Conservation (phyloP, 495 filamentous ascomycete species). For the Neurospora sp. region DNA sequence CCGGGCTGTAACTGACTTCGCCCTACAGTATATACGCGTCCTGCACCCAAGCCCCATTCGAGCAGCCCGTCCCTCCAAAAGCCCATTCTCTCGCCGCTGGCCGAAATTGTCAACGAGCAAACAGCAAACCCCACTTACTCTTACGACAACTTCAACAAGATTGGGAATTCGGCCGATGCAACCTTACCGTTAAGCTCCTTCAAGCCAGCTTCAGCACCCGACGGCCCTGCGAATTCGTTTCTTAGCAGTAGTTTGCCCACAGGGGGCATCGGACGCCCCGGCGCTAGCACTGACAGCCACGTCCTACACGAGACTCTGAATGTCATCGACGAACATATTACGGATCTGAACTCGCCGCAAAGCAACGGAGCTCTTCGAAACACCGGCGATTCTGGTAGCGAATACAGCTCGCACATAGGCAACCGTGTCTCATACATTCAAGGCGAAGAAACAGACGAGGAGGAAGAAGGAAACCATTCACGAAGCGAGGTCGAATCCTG, state of each 20-base stretch:
- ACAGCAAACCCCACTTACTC: slow-evolving; percentile 10
- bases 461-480: slow-evolving; percentile 44
- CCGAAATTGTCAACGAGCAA: slow-evolving; percentile 20
- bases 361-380: slow-evolving; percentile 37
- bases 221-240: slow-evolving; percentile 7
- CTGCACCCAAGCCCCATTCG: slow-evolving; percentile 31
- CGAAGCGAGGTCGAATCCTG: slow-evolving; percentile 61
- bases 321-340: slow-evolving; percentile 97
- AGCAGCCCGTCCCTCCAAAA: slow-evolving; percentile 15
- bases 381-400: slow-evolving; percentile 75
- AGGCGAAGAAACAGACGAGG: slow-evolving; percentile 77
- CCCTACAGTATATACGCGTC: slow-evolving; percentile 43
- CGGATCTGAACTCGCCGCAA: slow-evolving; percentile 72
- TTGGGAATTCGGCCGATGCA: slow-evolving; percentile 16
- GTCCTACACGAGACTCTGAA: slow-evolving; percentile 95
- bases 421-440: slow-evolving; percentile 82
- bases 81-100: slow-evolving; percentile 20
- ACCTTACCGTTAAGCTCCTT: slow-evolving; percentile 30
- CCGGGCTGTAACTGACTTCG: slow-evolving; percentile 6
- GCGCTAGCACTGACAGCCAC: slow-evolving; percentile 51
- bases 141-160: slow-evolving; percentile 7
- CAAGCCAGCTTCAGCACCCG: slow-evolving; percentile 16
- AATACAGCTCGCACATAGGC: slow-evolving; percentile 72
- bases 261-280: slow-evolving; percentile 19
- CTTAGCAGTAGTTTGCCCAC: slow-evolving; percentile 14